Percentiles rank a stretch among this genome's conserved stretches.
phyloP scores from a whole-genome alignment of 2,329 filamentous ascomycete species.

The Botrytis sinoallii region DNA sequence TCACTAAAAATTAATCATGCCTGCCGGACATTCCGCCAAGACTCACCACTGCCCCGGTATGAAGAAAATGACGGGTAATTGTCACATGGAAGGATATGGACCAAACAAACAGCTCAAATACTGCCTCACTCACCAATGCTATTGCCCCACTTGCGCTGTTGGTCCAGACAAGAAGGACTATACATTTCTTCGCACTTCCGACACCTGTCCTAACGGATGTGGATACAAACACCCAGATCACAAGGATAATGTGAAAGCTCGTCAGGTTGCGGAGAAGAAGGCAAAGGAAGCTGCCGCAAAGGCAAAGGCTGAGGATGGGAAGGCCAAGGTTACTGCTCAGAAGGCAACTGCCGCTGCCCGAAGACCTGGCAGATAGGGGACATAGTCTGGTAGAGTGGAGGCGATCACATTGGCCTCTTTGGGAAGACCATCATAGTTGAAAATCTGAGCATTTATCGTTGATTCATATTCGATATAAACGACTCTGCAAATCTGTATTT shows the following conservation, averaged over 20 bases:
- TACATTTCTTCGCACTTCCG: background rate
- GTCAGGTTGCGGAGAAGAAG: background rate
- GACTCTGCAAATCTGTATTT: background rate
- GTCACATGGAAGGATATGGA: background rate
- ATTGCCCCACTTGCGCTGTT: background rate
- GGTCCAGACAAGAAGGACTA: background rate
- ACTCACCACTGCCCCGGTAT: background rate
- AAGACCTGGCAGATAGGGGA: background rate
- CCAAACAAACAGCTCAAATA: rapidly evolving
- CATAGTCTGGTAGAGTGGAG: background rate
- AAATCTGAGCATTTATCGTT: background rate
- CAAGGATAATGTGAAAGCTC: background rate
- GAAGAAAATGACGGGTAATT: background rate
- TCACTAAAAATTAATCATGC: background rate
- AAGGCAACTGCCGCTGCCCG: background rate
- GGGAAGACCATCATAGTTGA: background rate
- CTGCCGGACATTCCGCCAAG: background rate
- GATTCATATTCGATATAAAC: background rate
- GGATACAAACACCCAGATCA: background rate
- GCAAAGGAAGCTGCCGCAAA: background rate
- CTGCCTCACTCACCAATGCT: background rate
- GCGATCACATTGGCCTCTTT: background rate
- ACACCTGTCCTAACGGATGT: background rate
- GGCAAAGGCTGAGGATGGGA: background rate
- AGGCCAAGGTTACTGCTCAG: background rate